These are phyloP conservation scores for Yueomyces sinensis DNA, from an alignment of 805 yeast species.

Conservation along the genomic window DNA sequence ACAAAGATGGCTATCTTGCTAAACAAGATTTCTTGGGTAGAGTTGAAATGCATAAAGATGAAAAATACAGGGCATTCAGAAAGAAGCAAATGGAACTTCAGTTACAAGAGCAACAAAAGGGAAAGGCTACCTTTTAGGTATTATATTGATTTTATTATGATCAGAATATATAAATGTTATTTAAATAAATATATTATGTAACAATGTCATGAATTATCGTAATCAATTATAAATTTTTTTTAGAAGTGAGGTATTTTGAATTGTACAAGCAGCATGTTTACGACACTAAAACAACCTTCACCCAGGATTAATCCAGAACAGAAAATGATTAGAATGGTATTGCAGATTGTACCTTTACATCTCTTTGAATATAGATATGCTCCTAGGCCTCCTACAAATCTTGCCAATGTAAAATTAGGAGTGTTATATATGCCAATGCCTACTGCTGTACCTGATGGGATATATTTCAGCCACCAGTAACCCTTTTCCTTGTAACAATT, in stretches of 20 bases:
- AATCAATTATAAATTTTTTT: too few relatives aligned
- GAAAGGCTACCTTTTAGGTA: background rate
- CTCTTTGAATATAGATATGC: constrained; percentile 44
- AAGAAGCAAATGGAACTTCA: constrained; percentile 23
- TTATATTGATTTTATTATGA: too few relatives aligned
- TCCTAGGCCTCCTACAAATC: constrained; percentile 78
- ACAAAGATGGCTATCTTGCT: constrained; percentile 83
- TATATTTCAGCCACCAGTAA: constrained; percentile 30
- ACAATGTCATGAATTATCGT: too few relatives aligned
- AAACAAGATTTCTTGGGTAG: constrained; percentile 80
- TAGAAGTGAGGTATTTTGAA: constrained; percentile 47
- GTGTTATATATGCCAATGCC: constrained; percentile 93
- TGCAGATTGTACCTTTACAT: constrained; percentile 27
- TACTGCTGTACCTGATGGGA: constrained; percentile 94
- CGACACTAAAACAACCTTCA: constrained; percentile 79
- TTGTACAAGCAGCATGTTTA: constrained; percentile 67
- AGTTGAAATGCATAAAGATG: constrained; percentile 38
- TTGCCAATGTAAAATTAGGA: constrained; percentile 85
- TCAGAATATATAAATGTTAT: background rate
- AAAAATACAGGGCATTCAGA: constrained; percentile 27
- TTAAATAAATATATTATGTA: too few relatives aligned
- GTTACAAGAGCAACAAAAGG: constrained; percentile 6
- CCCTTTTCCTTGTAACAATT: constrained; percentile 37
- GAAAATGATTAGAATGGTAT: constrained; percentile 68
- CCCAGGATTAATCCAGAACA: constrained; percentile 90